phyloP scores from a whole-genome alignment of 352 stramenopile species.

The Phytophthora megakarya region DNA sequence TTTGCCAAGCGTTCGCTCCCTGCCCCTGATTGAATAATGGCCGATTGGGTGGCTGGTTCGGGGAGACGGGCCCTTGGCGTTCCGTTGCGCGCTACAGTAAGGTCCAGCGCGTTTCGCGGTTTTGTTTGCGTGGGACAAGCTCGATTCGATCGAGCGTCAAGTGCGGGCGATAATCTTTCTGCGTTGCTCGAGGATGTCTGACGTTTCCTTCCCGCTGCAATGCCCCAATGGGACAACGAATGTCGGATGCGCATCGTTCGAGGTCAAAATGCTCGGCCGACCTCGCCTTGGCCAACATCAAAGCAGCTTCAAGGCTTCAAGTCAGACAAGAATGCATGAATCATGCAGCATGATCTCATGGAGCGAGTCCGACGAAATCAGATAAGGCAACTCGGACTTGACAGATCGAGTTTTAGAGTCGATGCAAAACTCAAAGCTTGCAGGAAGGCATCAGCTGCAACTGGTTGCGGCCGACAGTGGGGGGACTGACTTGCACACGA shows the following conservation, averaged over 20 bases:
- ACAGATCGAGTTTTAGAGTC: too few species aligned
- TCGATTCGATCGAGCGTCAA: too few species aligned
- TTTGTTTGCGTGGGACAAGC: slow-evolving; percentile 31
- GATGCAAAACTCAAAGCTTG: not conserved
- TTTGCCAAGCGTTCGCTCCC: not conserved
- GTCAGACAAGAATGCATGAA: not conserved
- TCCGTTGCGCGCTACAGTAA: slow-evolving; percentile 17
- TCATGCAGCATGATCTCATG: not conserved
- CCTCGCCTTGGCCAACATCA: not conserved
- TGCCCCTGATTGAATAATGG: slow-evolving; percentile 15
- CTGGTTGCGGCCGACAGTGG: not conserved
- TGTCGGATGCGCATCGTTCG: not conserved
- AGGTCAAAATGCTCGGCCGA: too few species aligned
- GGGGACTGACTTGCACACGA: too few species aligned
- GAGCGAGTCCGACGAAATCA: not conserved
- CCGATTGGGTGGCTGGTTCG: slow-evolving; percentile 5
- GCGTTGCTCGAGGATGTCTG: not conserved
- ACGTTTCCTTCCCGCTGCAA: not conserved
- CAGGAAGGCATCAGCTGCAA: not conserved
- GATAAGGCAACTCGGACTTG: not conserved
- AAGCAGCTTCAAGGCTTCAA: not conserved
- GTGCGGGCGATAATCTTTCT: slow-evolving; percentile 7
- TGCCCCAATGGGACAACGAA: too few species aligned
- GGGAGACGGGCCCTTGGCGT: slow-evolving; percentile 25
- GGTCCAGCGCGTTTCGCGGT: slow-evolving; percentile 9